Base-by-base conservation (phyloP, 352 stramenopile species). In the Phytopythium sindhum region DNA sequence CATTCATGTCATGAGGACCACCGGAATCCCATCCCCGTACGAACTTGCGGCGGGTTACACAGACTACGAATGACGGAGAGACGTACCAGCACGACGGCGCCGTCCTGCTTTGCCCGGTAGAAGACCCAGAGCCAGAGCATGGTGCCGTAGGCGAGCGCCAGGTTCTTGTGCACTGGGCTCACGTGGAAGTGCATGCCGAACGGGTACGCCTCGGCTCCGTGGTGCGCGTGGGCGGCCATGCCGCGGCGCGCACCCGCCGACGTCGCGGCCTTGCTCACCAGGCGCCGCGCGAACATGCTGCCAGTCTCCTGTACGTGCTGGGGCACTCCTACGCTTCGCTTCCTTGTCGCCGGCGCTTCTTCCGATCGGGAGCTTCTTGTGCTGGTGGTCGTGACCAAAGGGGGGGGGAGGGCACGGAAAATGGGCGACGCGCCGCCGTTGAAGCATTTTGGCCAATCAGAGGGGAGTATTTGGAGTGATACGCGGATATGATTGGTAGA, bases 61-160 rank as follows among this genome's bases (percentile, higher is more conserved):
- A 23, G 41, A 11, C 41, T 23, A 17, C 15, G 15, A 21, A 1
- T 1, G 33, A 11, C 15, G 21, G 2, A 33, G 48, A 15, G 48
- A 78, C 78, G 64, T 72, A 94, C 86, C 69, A 97, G 63, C 24
- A 97, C 50, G 53, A 76, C 84, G 56, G 76, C 77, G 59, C 89
- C 89, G 67, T 97, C 89, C 68, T 97, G 64, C 76, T 96, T 97
- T 75, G 86, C 84, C 50, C 89, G 83, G 67, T 81, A 96, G 73
- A 97, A 96, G 69, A 97, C 72, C 89, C 89, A 97, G 59, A 97
- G 80, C 89, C 89, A 97, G 45, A 92, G 81, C 80, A 97, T 89
- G 37, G 84, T 93, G 74, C 86, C 87, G 69, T 96, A 93, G n/a
- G 84, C 85, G 60, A 91, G 70, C 54, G 70, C 88, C 54, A 95